A percentile compares a stretch with the other conserved stretches of the same genome.
Evolutionary conservation across 257 asterid species (phyloP).

Genomic region (Nicotiana tomentosiformis): DNA sequence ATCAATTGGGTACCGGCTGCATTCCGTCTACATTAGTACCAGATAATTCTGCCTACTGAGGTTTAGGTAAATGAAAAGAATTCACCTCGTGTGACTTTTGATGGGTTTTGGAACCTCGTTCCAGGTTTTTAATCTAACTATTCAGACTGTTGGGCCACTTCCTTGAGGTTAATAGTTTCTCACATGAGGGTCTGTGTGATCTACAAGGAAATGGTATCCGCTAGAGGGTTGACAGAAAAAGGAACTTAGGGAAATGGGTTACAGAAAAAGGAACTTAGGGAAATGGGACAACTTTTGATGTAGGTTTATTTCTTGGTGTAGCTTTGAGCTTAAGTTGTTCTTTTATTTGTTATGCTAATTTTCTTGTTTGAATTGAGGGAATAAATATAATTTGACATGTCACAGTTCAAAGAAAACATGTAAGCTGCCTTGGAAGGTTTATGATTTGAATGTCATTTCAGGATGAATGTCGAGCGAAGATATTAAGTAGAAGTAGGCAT

Average conservation of each 20-base stretch:
- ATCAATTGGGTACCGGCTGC: neutral
- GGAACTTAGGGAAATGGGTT: neutral
- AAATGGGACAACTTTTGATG: neutral
- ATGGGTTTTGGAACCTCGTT: neutral
- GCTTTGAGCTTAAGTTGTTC: neutral
- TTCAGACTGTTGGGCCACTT: neutral
- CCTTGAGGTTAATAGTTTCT: neutral
- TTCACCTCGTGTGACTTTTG: neutral
- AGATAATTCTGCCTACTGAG: neutral
- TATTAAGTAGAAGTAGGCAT: neutral
- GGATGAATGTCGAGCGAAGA: neutral
- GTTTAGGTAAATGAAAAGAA: neutral
- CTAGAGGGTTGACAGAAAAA: neutral
- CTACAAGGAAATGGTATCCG: neutral
- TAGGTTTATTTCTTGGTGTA: neutral
- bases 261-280: neutral
- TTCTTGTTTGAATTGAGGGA: neutral
- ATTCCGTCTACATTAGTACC: neutral
- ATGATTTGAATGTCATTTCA: neutral
- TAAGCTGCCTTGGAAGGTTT: neutral
- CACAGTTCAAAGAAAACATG: neutral
- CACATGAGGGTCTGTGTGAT: neutral
- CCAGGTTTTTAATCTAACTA: neutral
- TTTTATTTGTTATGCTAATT: neutral
- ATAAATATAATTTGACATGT: neutral